A percentile compares a stretch with the other conserved stretches of the same genome.
Conservation (phyloP, 176 grass and related monocot species). For the Neostapfia colusana region DNA sequence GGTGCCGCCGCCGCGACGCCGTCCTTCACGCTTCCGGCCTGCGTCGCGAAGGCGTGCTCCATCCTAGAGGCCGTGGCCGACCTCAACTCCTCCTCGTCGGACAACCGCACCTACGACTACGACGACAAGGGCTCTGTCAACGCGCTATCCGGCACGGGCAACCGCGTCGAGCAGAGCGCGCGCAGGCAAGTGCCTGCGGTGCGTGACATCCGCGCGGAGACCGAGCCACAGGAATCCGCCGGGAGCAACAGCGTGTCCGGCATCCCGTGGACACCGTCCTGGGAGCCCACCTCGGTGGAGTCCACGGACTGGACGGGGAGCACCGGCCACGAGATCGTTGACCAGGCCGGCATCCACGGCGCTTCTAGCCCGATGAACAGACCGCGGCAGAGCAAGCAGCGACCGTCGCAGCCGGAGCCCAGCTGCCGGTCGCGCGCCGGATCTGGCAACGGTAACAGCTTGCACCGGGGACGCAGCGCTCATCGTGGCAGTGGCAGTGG, state of each 20-base stretch:
- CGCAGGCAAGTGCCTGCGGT: constrained; percentile 57
- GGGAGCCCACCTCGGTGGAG: constrained; percentile 66
- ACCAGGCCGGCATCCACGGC: constrained; percentile 34
- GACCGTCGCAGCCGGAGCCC: not conserved
- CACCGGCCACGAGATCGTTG: constrained; percentile 47
- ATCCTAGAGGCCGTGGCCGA: constrained; percentile 89
- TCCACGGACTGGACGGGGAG: constrained; percentile 71
- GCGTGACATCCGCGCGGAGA: constrained; percentile 46
- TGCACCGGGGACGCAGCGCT: constrained; percentile 43
- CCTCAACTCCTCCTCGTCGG: constrained; percentile 61
- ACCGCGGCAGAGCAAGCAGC: constrained; percentile 45
- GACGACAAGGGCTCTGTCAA: constrained; percentile 53
- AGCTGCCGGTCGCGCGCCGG: constrained; percentile 27
- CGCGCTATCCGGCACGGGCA: constrained; percentile 6
- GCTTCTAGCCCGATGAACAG: constrained; percentile 19
- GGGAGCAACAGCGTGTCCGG: constrained; percentile 82
- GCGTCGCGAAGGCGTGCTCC: constrained; percentile 83
- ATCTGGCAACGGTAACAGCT: constrained; percentile 10
- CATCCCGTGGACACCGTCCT: constrained; percentile 55
- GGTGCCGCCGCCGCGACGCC: constrained; percentile 29
- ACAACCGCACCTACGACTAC: constrained; percentile 22
- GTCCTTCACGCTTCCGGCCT: constrained; percentile 64
- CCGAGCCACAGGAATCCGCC: constrained; percentile 72
- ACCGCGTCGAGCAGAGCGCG: not conserved
- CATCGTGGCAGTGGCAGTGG: constrained; percentile 39